These are phyloP conservation scores for Scedosporium aurantiacum DNA, from an alignment of 2,329 filamentous ascomycete species.

Conservation along the genomic window DNA sequence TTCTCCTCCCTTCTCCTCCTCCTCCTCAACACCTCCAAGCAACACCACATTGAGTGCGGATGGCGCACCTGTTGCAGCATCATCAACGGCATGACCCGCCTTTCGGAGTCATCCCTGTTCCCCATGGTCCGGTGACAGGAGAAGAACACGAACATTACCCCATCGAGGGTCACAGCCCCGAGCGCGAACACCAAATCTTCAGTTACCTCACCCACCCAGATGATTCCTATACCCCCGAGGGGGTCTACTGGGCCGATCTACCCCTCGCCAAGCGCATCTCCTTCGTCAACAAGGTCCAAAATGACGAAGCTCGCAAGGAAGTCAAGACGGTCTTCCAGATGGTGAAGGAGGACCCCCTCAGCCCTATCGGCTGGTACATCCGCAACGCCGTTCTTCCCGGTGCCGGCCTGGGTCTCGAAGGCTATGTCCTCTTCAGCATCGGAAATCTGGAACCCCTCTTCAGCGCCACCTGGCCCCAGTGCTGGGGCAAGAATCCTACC, in stretches of 20 bases:
- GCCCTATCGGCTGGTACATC: slow-evolving; percentile 77
- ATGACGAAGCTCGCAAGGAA: slow-evolving; percentile 58
- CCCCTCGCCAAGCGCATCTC: slow-evolving; percentile 55
- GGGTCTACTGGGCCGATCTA: slow-evolving; percentile 89
- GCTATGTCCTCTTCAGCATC: slow-evolving; percentile 94
- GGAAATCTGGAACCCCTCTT: slow-evolving; percentile 84
- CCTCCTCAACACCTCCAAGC: neutral
- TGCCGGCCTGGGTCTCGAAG: slow-evolving; percentile 84
- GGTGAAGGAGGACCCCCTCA: slow-evolving; percentile 78
- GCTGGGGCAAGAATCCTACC: slow-evolving; percentile 54
- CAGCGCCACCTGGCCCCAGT: slow-evolving; percentile 59
- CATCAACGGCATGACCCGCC: slow-evolving; percentile 28
- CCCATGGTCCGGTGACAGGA: slow-evolving; percentile 39
- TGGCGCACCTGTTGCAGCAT: slow-evolving; percentile 25
- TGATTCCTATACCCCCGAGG: slow-evolving; percentile 73
- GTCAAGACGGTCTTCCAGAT: slow-evolving; percentile 57
- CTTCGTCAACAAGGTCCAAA: slow-evolving; percentile 69
- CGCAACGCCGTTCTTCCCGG: slow-evolving; percentile 85
- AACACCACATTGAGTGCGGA: slow-evolving; percentile 8
- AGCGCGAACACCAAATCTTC: slow-evolving; percentile 53
- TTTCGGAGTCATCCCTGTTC: slow-evolving; percentile 43
- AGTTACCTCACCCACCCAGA: slow-evolving; percentile 73
- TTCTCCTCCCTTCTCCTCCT: neutral
- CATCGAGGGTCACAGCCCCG: slow-evolving; percentile 28
- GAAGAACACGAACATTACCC: slow-evolving; percentile 37